Evolutionary conservation across 202 grass and related monocot species (phyloP).

Genomic region (Elaeis oleifera): DNA sequence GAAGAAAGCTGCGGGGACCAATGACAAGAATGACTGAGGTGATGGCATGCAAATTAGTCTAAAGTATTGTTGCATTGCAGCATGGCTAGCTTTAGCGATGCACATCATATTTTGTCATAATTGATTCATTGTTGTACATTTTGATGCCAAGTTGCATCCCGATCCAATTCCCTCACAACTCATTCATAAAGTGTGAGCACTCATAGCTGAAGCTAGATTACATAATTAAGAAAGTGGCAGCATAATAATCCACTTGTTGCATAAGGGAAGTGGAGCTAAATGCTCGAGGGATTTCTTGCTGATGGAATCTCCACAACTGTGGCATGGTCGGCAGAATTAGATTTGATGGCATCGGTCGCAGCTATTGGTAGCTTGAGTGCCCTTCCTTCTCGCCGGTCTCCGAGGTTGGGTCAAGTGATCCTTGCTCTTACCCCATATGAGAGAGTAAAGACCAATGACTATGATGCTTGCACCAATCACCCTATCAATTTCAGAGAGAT

Average conservation of each 20-base stretch:
- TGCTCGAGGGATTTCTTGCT: neutral
- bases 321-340: neutral
- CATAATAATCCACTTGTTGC: too few relatives aligned
- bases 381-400: neutral
- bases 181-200: too few relatives aligned
- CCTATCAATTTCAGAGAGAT: neutral
- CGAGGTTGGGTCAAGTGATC: neutral
- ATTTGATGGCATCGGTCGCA: neutral
- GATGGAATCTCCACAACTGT: neutral
- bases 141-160: too few relatives aligned
- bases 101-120: too few relatives aligned
- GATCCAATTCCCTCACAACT: too few relatives aligned
- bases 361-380: too few relatives aligned
- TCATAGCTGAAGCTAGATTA: neutral
- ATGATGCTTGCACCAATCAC: conserved; percentile 3
- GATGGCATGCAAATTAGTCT: too few relatives aligned
- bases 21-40: too few relatives aligned
- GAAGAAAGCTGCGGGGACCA: too few relatives aligned
- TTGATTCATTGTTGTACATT: too few relatives aligned
- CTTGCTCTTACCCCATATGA: conserved; percentile 23
- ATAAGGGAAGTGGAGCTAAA: neutral
- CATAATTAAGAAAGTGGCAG: neutral
- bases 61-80: too few relatives aligned
- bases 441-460: conserved; percentile 11
- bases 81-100: too few relatives aligned